Evolutionary conservation across 345 rosid species (phyloP).

Genomic region (Arabidopsis thaliana): DNA sequence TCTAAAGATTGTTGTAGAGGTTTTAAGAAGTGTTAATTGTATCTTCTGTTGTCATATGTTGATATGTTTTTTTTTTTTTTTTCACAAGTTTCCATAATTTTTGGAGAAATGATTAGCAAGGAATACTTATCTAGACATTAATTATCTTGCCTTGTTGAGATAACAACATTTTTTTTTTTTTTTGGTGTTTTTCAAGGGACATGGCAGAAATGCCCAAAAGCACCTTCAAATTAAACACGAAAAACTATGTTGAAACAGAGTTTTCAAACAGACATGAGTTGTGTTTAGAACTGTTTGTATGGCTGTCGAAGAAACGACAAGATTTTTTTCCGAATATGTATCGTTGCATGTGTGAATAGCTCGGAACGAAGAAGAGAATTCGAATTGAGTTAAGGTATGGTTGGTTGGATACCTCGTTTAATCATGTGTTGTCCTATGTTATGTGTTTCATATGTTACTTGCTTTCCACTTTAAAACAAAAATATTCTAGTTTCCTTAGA

Average conservation of each 20-base stretch:
- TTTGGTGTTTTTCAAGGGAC: neutral
- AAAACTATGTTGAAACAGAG: neutral
- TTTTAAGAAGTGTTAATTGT: neutral
- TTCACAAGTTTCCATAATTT: neutral
- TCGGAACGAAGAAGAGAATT: neutral
- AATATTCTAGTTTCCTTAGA: too few species aligned
- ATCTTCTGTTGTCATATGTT: neutral
- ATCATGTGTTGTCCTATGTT: too few species aligned
- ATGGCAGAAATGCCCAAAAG: neutral
- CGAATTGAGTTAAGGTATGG: neutral
- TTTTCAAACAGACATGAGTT: neutral
- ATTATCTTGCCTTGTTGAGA: neutral
- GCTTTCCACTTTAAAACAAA: too few species aligned
- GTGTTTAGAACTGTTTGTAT: neutral
- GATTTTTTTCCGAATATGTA: too few species aligned
- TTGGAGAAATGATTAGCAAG: too few species aligned
- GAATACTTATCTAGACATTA: too few species aligned
- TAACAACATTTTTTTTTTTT: neutral
- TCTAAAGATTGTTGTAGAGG: neutral
- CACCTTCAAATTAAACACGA: neutral
- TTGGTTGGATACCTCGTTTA: too few species aligned
- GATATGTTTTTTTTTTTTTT: neutral
- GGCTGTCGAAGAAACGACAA: neutral
- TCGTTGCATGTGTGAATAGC: neutral
- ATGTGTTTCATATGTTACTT: too few species aligned